Base-by-base conservation (phyloP, 1,284 basidiomycete species). In the Irpex sp. region DNA sequence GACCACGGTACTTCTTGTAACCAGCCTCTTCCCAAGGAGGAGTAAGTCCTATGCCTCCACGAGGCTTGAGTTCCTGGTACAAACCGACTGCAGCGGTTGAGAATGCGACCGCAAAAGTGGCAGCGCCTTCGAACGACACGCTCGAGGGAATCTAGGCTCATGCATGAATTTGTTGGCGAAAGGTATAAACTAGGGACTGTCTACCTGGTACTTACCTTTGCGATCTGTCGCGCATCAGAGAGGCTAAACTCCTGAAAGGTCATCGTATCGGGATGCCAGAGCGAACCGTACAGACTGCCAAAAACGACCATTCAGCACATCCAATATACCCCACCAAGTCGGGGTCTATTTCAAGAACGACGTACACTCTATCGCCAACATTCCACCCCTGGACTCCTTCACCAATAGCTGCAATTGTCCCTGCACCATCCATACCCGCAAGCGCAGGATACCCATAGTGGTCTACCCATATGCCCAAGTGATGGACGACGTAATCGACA, bases 1-100 rank as follows among this genome's bases (percentile, higher is more conserved):
- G 68, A 13, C 66, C 67, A 1, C 67, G 60, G 60, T 74, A 73
- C 57, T 73, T 73, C 40, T 73, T 68, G 21, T 71, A 64, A 5
- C 69, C 66, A 21, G 51, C 57, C 31, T 66, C 60, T 21, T 62
- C 59, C 68, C 66, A 71, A 9, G 67, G 63, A 44, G 67, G 59
- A 7, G 56, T 64, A 26, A 69, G 57, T 15, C 56, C 64, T 3
- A 62, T 64, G 6, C 66, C 65, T 5, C 64, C 61, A 51, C 59
- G 17, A 54, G 37, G 72, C 60, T 73, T 67, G 3, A 15, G 8
- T n/a, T 26, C 21, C 9, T 58, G 17, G 61, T 66, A 71, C 17
- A 68, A 54, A 13, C 59, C 61, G 3, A 62, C 19, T 7, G 51
- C 65, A 3, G 67, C 69, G 3, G 72, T 74, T 5, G 59, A 44